Evolutionary conservation across 2,329 filamentous ascomycete genomes (phyloP).

Genomic region (Nigrograna mackinnonii): DNA sequence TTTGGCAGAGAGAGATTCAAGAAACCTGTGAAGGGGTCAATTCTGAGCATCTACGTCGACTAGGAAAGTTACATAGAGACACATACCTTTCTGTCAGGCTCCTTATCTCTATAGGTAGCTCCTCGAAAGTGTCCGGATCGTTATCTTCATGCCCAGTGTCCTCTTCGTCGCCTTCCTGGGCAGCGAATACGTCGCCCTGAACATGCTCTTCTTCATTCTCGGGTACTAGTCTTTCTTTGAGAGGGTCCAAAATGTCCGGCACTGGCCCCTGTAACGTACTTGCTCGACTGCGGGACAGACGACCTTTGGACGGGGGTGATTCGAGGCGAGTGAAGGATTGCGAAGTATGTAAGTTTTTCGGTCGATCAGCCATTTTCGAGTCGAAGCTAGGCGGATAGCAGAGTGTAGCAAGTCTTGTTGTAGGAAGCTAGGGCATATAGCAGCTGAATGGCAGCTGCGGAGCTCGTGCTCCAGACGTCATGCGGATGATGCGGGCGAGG

Average conservation of each 20-base stretch:
- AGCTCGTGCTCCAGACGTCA: constrained; percentile 35
- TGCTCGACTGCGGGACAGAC: constrained; percentile 46
- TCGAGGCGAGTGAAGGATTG: constrained; percentile 56
- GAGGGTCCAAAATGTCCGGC: constrained; percentile 47
- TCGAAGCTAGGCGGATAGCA: constrained; percentile 17
- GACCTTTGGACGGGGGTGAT: constrained; percentile 27
- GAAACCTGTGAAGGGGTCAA: constrained; percentile 64
- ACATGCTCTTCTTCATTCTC: constrained; percentile 34
- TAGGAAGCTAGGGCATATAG: neutral
- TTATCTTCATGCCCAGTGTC: constrained; percentile 29
- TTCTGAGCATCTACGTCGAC: neutral
- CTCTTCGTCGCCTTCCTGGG: constrained; percentile 38
- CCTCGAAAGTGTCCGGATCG: constrained; percentile 73
- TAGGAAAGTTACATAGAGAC: neutral
- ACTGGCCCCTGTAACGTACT: constrained; percentile 51
- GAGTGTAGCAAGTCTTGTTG: constrained; percentile 10
- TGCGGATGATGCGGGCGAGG: constrained; percentile 23
- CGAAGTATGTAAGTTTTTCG: constrained; percentile 45
- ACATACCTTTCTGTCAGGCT: constrained; percentile 87
- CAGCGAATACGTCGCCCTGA: constrained; percentile 46
- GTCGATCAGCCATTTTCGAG: constrained; percentile 31
- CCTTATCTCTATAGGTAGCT: constrained; percentile 91
- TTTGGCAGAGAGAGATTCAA: constrained; percentile 86
- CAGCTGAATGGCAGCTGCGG: constrained; percentile 8
- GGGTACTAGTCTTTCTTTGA: constrained; percentile 38